Evolutionary conservation across 371 early-diverging fungal species (phyloP).

Genomic region (Dinochytrium kinnereticum): DNA sequence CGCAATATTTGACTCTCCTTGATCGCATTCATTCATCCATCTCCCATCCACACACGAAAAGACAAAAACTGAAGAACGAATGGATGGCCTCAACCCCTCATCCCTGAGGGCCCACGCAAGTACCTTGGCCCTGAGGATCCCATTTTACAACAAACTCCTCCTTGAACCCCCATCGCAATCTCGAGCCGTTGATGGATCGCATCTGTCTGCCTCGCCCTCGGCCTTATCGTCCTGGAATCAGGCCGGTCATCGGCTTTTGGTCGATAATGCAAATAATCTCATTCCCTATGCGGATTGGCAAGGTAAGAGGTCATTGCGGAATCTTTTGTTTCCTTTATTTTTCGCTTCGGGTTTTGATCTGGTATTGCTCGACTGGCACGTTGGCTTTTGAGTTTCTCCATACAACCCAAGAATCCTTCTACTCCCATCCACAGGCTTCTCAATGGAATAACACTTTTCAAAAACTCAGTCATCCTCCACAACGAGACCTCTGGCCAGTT

Average conservation of each 20-base stretch:
- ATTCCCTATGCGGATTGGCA: slow-evolving; percentile 16
- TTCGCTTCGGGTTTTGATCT: too few species aligned
- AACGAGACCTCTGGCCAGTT: not conserved
- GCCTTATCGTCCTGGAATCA: not conserved
- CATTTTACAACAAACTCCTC: not conserved
- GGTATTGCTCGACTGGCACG: too few species aligned
- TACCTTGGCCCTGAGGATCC: not conserved
- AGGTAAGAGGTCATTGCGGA: not conserved
- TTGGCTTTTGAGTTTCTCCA: too few species aligned
- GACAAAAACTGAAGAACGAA: not conserved
- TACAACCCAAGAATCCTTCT: too few species aligned
- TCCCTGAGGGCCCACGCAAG: not conserved
- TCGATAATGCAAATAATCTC: not conserved
- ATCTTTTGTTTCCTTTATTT: too few species aligned
- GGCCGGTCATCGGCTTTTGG: not conserved
- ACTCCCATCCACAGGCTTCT: not conserved
- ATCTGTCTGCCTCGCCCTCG: not conserved
- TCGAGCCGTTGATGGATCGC: not conserved
- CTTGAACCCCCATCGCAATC: not conserved
- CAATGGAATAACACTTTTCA: not conserved
- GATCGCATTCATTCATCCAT: not conserved
- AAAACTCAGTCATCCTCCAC: slow-evolving; percentile 13
- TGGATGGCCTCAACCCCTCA: not conserved
- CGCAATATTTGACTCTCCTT: too few species aligned
- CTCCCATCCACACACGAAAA: too few species aligned